Percentiles rank a stretch among this genome's conserved stretches.
These are phyloP conservation scores for Paraurostyla sp. DNA, from an alignment of 73 alveolate genomes.

Conservation along the genomic window DNA sequence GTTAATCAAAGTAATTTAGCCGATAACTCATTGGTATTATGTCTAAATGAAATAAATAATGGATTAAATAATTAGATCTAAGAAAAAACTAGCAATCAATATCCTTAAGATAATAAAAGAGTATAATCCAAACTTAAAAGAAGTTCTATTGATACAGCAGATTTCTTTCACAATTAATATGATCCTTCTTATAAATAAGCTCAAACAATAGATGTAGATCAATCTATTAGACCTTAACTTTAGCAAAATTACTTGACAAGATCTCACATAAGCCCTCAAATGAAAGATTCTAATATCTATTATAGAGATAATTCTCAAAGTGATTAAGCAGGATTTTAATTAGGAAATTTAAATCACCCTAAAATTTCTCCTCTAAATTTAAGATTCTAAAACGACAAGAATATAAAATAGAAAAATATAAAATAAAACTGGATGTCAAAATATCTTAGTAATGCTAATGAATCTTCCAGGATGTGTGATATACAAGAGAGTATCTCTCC, in stretches of 20 bases:
- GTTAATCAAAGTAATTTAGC: not conserved
- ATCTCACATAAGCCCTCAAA: not conserved
- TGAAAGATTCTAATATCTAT: not conserved
- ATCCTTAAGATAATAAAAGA: not conserved
- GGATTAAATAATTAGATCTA: no score
- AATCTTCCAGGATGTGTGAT: not conserved
- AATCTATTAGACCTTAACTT: no score
- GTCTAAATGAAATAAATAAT: slow-evolving; percentile 33
- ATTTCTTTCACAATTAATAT: not conserved
- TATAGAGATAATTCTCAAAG: not conserved
- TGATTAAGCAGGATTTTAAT: no score
- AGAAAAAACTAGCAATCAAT: not conserved
- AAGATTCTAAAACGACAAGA: not conserved
- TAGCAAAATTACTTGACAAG: no score
- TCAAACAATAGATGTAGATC: not conserved
- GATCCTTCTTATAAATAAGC: not conserved
- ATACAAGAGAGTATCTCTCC: slow-evolving; percentile 26
- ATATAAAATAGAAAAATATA: not conserved
- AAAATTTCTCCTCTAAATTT: not conserved
- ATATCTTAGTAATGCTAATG: slow-evolving; percentile 20
- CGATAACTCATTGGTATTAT: not conserved
- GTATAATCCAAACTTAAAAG: not conserved
- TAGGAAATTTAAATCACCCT: no score
- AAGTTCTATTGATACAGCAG: slow-evolving; percentile 36
- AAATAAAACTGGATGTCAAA: slow-evolving; percentile 32